A percentile compares a stretch with the other conserved stretches of the same genome.
Conservation (phyloP, 2,329 filamentous ascomycete genomes). For the Alternaria incomplexa region DNA sequence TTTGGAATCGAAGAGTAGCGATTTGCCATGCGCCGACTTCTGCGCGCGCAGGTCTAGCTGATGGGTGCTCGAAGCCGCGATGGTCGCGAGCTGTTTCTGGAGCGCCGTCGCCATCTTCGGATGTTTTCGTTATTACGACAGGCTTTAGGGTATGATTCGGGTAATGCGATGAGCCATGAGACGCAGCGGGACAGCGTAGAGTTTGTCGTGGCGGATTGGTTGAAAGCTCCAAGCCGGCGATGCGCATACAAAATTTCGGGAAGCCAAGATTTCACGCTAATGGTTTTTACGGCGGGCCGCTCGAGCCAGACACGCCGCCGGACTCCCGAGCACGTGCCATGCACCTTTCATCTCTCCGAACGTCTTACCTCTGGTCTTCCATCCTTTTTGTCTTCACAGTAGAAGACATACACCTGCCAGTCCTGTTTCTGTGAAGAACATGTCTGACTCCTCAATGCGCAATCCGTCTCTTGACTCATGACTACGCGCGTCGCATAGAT, state of each 20-base stretch:
- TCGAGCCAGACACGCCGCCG: slow-evolving; percentile 6
- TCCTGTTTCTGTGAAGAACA: background rate
- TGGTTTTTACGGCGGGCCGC: slow-evolving; percentile 17
- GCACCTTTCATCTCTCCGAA: slow-evolving; percentile 11
- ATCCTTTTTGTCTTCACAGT: background rate
- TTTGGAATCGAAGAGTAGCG: slow-evolving; percentile 87
- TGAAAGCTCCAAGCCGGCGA: slow-evolving; percentile 3
- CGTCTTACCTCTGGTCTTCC: background rate
- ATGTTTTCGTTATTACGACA: background rate
- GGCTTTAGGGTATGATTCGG: background rate
- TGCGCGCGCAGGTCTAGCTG: slow-evolving; percentile 93
- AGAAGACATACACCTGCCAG: background rate
- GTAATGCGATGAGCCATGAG: slow-evolving; percentile 31
- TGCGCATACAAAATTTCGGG: slow-evolving; percentile 24
- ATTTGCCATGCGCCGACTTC: slow-evolving; percentile 90
- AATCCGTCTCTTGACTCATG: background rate
- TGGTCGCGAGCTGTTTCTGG: slow-evolving; percentile 90
- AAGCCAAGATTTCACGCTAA: slow-evolving; percentile 31
- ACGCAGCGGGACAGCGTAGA: slow-evolving; percentile 22
- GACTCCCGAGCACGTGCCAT: slow-evolving; percentile 17
- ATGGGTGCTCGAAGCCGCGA: slow-evolving; percentile 87
- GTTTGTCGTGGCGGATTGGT: slow-evolving; percentile 24
- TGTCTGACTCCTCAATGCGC: background rate
- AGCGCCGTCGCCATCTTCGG: slow-evolving; percentile 75
- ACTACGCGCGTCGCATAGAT: background rate